Conservation (phyloP, 2,329 filamentous ascomycete genomes). For the Claviceps sp. region DNA sequence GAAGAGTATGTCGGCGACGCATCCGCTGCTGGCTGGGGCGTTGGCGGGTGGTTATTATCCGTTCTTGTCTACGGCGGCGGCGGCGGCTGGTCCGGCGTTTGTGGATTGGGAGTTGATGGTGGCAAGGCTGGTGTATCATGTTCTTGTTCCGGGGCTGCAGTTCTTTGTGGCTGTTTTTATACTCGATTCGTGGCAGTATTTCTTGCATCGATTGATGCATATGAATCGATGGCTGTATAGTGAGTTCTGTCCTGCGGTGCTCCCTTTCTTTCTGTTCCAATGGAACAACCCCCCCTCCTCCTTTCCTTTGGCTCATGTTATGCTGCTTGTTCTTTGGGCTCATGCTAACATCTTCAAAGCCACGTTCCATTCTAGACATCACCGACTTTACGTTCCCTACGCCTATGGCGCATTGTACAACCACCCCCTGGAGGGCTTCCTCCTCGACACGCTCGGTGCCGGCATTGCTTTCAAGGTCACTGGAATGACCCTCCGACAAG, state of each 20-base stretch:
- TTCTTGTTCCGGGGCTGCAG: conserved; percentile 62
- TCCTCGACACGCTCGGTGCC: conserved; percentile 81
- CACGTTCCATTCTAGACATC: conserved; percentile 87
- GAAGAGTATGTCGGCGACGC: conserved; percentile 55
- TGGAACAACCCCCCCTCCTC: too few relatives aligned
- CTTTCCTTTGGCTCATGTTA: neutral
- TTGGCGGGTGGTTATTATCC: conserved; percentile 75
- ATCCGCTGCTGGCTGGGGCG: conserved; percentile 62
- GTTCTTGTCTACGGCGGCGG: conserved; percentile 45
- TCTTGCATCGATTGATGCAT: conserved; percentile 92
- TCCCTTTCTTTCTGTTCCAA: neutral
- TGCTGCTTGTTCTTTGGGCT: neutral
- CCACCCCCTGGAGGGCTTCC: conserved; percentile 85
- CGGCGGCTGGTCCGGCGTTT: conserved; percentile 56
- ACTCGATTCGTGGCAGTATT: conserved; percentile 97
- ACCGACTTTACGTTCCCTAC: conserved; percentile 94
- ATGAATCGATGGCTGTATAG: conserved; percentile 95
- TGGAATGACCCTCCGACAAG: conserved; percentile 72
- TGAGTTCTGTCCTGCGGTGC: conserved; percentile 31
- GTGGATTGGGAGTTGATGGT: conserved; percentile 66
- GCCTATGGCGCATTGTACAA: conserved; percentile 96
- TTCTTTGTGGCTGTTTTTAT: conserved; percentile 60
- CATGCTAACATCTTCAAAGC: conserved; percentile 29
- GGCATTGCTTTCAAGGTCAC: conserved; percentile 71
- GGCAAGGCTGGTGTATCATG: conserved; percentile 70